phyloP scores from a whole-genome alignment of 2,329 filamentous ascomycete species.

The Cladosporium sp. region DNA sequence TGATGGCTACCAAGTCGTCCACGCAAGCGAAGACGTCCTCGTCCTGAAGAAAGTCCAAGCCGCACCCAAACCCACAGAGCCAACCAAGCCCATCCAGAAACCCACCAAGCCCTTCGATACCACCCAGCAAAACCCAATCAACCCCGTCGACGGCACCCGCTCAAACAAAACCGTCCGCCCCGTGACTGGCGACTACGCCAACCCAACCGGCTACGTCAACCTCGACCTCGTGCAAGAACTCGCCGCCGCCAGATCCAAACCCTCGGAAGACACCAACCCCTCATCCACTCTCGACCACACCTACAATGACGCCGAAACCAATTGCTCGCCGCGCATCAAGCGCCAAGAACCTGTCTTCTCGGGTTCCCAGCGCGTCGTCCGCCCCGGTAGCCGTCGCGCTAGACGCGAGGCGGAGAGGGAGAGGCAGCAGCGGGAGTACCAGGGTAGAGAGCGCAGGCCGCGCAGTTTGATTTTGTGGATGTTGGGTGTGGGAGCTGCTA shows the following conservation, averaged over 20 bases:
- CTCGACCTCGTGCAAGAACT: constrained; percentile 46
- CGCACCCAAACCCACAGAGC: background rate
- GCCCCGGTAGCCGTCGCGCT: constrained; percentile 31
- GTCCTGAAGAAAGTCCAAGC: constrained; percentile 63
- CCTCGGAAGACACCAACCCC: background rate
- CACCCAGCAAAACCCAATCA: constrained; percentile 40
- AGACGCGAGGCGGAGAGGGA: constrained; percentile 17
- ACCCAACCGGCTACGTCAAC: constrained; percentile 66
- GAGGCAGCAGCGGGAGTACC: constrained; percentile 18
- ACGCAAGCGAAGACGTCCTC: constrained; percentile 62
- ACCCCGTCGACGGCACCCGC: constrained; percentile 56
- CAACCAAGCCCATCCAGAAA: constrained; percentile 1
- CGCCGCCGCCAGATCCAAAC: constrained; percentile 22
- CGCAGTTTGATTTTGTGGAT: background rate
- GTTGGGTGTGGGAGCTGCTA: constrained; percentile 55
- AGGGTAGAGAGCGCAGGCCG: constrained; percentile 33
- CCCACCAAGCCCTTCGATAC: background rate
- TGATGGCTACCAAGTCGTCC: constrained; percentile 67
- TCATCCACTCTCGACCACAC: constrained; percentile 36
- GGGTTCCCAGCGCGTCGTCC: constrained; percentile 34
- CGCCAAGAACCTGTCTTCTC: constrained; percentile 53
- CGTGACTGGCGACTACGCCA: constrained; percentile 59
- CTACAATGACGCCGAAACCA: constrained; percentile 39
- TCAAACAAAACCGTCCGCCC: constrained; percentile 40
- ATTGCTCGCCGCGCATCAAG: constrained; percentile 43